Percentiles rank a stretch among this genome's conserved stretches.
phyloP scores from a whole-genome alignment of 306 rosid species.

The Cotoneaster glaucophyllus region DNA sequence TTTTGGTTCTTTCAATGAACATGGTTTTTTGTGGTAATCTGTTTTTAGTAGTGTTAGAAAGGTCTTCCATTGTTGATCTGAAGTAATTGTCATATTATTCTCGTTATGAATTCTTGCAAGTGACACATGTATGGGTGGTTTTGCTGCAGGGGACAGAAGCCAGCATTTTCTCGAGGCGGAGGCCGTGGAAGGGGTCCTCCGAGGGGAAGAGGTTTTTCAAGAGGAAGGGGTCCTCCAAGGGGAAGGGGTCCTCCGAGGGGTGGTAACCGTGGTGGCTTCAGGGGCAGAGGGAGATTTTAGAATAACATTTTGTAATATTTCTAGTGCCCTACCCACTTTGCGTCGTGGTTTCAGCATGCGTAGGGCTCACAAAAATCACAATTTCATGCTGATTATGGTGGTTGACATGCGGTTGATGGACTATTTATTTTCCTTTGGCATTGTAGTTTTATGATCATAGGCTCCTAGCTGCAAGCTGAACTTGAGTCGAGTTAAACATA shows the following conservation, averaged over 20 bases:
- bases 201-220: slow-evolving; percentile 71
- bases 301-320: slow-evolving; percentile 19
- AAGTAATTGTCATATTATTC: background rate
- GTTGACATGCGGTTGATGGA: slow-evolving; percentile 14
- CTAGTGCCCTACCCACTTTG: slow-evolving; percentile 20
- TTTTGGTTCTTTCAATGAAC: background rate
- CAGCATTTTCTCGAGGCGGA: slow-evolving; percentile 43
- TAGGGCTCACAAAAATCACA: slow-evolving; percentile 6
- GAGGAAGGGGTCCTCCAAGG: slow-evolving; percentile 81
- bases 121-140: slow-evolving; percentile 8
- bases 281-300: slow-evolving; percentile 87
- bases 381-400: slow-evolving; percentile 11
- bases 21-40: background rate
- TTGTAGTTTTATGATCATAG: background rate
- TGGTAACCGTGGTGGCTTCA: slow-evolving; percentile 71
- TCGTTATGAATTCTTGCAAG: background rate
- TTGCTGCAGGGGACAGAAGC: slow-evolving; percentile 63
- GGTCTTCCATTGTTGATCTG: background rate
- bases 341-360: slow-evolving; percentile 19
- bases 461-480: background rate
- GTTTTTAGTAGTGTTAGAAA: background rate
- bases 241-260: slow-evolving; percentile 77
- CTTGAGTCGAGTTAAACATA: background rate
- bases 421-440: slow-evolving; percentile 17
- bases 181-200: slow-evolving; percentile 51